Percentiles rank a stretch among this genome's conserved stretches.
Evolutionary conservation across 2,329 filamentous ascomycete genomes (phyloP).

Genomic region (Pseudopithomyces maydicus): DNA sequence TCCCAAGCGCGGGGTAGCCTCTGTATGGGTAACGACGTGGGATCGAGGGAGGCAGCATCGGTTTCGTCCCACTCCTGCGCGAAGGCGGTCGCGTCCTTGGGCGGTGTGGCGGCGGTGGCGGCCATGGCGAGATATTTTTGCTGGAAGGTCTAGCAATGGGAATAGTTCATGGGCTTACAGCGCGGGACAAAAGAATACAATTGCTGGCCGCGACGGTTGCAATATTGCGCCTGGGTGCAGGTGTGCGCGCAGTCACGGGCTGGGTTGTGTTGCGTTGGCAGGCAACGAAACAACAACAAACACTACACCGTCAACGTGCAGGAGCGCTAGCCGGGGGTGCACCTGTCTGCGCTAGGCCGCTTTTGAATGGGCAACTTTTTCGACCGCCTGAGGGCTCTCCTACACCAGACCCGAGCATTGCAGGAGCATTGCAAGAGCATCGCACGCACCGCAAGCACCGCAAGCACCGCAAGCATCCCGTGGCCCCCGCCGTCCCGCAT

Average conservation of each 20-base stretch:
- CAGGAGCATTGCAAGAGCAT: too few species aligned
- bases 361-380: constrained; percentile 11
- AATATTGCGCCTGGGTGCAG: too few species aligned
- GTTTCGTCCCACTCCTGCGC: constrained; percentile 47
- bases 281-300: constrained; percentile 10
- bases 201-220: neutral
- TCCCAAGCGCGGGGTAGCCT: constrained; percentile 56
- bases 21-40: constrained; percentile 46
- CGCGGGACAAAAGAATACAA: constrained; percentile 1
- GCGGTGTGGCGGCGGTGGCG: constrained; percentile 38
- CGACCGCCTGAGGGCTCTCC: constrained; percentile 7
- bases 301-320: neutral
- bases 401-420: constrained; percentile 1
- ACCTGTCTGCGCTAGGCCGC: constrained; percentile 11
- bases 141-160: constrained; percentile 17
- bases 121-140: constrained; percentile 13
- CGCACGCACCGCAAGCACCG: too few species aligned
- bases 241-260: constrained; percentile 9
- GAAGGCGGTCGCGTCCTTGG: constrained; percentile 37
- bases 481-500: neutral
- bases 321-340: neutral
- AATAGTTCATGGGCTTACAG: constrained; percentile 1
- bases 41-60: constrained; percentile 49
- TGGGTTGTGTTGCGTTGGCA: constrained; percentile 12
- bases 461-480: neutral